Conservation (phyloP, 148 eudicot genomes). For the Diospyros kaki region DNA sequence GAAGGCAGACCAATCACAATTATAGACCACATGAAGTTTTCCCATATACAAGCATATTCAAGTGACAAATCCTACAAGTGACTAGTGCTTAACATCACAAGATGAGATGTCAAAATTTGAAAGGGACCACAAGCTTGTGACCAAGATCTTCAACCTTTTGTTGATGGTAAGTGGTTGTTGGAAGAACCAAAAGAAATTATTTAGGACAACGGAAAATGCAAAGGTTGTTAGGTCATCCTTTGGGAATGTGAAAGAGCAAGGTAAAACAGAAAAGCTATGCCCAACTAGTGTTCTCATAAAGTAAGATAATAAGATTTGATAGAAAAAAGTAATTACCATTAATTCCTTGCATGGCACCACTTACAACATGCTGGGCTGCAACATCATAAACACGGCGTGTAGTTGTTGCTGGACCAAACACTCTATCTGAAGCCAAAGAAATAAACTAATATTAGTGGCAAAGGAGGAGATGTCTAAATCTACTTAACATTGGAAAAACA, state of each 20-base stretch:
- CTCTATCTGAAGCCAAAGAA: constrained; percentile 56
- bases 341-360: constrained; percentile 86
- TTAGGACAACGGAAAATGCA: neutral
- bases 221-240: neutral
- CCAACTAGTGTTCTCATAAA: neutral
- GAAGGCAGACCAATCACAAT: neutral
- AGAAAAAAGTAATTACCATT: constrained; percentile 46
- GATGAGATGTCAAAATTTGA: neutral
- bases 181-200: neutral
- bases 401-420: constrained; percentile 85
- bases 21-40: neutral
- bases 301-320: neutral
- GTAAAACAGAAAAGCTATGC: neutral
- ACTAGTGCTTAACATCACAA: neutral
- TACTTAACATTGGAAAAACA: neutral
- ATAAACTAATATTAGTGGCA: constrained; percentile 4
- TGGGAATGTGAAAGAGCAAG: neutral
- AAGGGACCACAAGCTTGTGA: neutral
- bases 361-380: constrained; percentile 81
- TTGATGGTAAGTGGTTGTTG: neutral
- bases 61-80: neutral
- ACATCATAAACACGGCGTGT: constrained; percentile 82
- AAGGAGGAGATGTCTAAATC: too few relatives aligned
- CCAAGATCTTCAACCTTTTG: neutral
- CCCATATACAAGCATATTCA: neutral